Conservation (phyloP, 768 basidiomycete species). For the Boletus coccyginus region DNA sequence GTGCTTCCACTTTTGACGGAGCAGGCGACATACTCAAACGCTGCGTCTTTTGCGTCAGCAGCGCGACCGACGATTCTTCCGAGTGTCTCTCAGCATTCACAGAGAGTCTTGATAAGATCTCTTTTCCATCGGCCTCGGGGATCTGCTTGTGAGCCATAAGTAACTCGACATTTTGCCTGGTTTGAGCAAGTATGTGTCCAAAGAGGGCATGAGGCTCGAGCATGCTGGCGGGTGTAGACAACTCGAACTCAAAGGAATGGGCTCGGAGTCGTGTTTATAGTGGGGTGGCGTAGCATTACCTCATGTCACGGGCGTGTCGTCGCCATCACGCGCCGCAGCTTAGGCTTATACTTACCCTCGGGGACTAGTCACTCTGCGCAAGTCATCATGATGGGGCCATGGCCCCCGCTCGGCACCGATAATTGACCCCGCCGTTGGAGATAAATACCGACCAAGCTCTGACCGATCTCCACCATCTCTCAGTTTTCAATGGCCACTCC, state of each 20-base stretch:
- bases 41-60: constrained; percentile 23
- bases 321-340: too few relatives aligned
- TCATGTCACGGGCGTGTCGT: constrained; percentile 10
- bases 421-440: too few relatives aligned
- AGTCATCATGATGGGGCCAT: too few relatives aligned
- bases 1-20: constrained; percentile 24
- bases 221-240: constrained; percentile 16
- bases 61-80: constrained; percentile 15
- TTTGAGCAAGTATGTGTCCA: constrained; percentile 44
- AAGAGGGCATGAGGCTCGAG: constrained; percentile 22
- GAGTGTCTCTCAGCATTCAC: constrained; percentile 18
- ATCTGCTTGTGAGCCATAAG: constrained; percentile 44
- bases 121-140: constrained; percentile 36
- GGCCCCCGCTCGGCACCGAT: too few relatives aligned
- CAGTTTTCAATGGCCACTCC: too few relatives aligned
- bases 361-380: too few relatives aligned
- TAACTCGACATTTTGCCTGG: constrained; percentile 45
- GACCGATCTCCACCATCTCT: too few relatives aligned
- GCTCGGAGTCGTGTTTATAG: constrained; percentile 10
- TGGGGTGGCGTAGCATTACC: constrained; percentile 17
- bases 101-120: constrained; percentile 39
- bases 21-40: constrained; percentile 26
- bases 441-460: too few relatives aligned
- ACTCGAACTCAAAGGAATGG: neutral
- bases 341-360: too few relatives aligned